Percentiles rank a stretch among this genome's conserved stretches.
phyloP scores from a whole-genome alignment of 345 rosid genomes.

The Mallotus nudiflorus region DNA sequence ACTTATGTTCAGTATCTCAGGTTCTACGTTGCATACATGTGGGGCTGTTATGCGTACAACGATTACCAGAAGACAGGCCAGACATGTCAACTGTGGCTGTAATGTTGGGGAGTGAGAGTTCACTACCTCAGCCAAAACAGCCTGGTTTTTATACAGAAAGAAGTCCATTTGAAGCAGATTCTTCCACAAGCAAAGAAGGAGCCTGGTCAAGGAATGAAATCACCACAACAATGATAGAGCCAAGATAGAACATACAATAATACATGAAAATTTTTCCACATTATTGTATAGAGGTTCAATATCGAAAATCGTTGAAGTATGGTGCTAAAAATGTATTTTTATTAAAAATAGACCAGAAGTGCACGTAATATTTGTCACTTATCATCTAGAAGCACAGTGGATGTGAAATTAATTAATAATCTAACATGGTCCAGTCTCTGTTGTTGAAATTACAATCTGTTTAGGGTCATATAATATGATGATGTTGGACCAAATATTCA shows the following conservation, averaged over 20 bases:
- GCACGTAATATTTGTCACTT: no score
- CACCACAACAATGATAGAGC: slow-evolving; percentile 9
- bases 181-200: not conserved
- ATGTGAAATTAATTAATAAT: no score
- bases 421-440: not conserved
- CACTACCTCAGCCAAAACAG: slow-evolving; percentile 11
- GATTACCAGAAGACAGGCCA: not conserved
- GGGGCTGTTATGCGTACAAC: slow-evolving; percentile 20
- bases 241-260: slow-evolving; percentile 16
- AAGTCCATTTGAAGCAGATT: not conserved
- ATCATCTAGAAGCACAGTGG: no score
- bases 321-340: no score
- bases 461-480: not conserved
- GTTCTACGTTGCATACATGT: slow-evolving; percentile 5
- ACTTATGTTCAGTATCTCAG: not conserved
- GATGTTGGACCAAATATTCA: not conserved
- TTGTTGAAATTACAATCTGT: not conserved
- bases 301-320: no score
- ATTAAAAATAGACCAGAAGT: no score
- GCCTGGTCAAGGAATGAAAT: slow-evolving; percentile 17
- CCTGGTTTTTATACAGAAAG: not conserved
- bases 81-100: slow-evolving; percentile 15
- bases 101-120: slow-evolving; percentile 18
- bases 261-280: no score
- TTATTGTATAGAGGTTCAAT: no score